Evolutionary conservation across 371 early-diverging fungal genomes (phyloP), one percentile per base, ranked within the genome.

Genomic region (Racocetra persica): DNA sequence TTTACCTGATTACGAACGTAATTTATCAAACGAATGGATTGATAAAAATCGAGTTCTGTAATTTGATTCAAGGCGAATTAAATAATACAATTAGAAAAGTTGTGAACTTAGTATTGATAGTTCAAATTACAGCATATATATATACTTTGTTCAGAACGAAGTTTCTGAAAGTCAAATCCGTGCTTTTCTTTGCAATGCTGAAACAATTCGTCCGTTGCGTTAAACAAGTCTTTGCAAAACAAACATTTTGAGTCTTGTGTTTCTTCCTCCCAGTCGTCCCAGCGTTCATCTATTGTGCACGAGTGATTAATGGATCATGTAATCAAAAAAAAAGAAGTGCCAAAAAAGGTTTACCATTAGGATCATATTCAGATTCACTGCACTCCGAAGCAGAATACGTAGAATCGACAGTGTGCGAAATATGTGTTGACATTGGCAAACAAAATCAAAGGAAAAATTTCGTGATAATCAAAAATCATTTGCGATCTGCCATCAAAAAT

Each of bases 11-110:
- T 65, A 41, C 96, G 93, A 57, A 95, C 89, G 82, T 94, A 94
- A 86, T 97, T 97, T 84, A 97, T 92, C 81, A 95, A 83, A 11
- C 95, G 91, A 80, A 97, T 95, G 79, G 92, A 92, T 65, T 93
- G 92, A 87, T 96, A 96, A 84, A 96, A 95, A 81, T 96, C 95
- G 51, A 97, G 89, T 16, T 84, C 89, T 88, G 79, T 16, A 28
- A 77, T 32, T n/a, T 26, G n/a, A n/a, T n/a, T n/a, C n/a, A n/a
- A 16, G 24, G 51, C 7, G 3, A 36, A 54, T 20, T 20, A 22
- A 67, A 22, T 20, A 60, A n/a, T 18, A 51, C 4, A 14, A 5
- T 57, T 52, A 41, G 45, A 54, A 59, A 24, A 79, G 52, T 16
- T 4, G 75, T 20, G 11, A 13, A 51, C 73, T 60, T 74, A n/a